Conservation (phyloP, 768 basidiomycete species). For the Agaricus sinodeliciosus region DNA sequence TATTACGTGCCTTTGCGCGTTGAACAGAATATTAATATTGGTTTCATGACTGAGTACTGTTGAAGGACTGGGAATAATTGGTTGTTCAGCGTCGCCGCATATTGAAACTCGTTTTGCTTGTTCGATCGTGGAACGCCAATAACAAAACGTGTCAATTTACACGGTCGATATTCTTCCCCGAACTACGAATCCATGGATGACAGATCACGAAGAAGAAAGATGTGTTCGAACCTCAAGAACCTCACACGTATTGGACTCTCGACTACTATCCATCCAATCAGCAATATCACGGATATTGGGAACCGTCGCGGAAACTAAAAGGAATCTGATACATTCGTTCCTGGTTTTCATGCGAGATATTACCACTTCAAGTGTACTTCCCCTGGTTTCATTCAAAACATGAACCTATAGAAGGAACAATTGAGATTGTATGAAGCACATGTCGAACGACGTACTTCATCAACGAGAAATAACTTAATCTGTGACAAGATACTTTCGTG, state of each 20-base stretch:
- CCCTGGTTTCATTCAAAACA: conserved; percentile 83
- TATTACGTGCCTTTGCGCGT: conserved; percentile 69
- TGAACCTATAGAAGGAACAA: conserved; percentile 57
- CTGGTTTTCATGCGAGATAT: conserved; percentile 86
- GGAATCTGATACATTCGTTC: conserved; percentile 66
- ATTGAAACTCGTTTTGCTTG: conserved; percentile 74
- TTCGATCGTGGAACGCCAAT: conserved; percentile 59
- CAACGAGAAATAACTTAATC: conserved; percentile 81
- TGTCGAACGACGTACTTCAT: conserved; percentile 52
- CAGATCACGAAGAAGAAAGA: neutral
- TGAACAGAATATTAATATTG: conserved; percentile 82
- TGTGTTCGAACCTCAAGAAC: conserved; percentile 54
- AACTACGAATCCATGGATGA: conserved; percentile 45
- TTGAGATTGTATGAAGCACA: neutral
- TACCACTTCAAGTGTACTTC: conserved; percentile 92
- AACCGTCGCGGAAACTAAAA: conserved; percentile 89
- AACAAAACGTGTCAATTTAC: conserved; percentile 67
- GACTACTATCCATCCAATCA: conserved; percentile 65
- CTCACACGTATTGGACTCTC: conserved; percentile 35
- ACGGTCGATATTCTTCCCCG: conserved; percentile 88
- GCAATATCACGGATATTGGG: conserved; percentile 92
- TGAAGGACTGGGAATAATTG: conserved; percentile 70
- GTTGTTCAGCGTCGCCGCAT: conserved; percentile 62
- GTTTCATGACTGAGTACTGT: conserved; percentile 70
- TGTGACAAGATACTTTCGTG: conserved; percentile 63